Conservation (phyloP, 352 stramenopile species). For the Pythium diclinum region DNA sequence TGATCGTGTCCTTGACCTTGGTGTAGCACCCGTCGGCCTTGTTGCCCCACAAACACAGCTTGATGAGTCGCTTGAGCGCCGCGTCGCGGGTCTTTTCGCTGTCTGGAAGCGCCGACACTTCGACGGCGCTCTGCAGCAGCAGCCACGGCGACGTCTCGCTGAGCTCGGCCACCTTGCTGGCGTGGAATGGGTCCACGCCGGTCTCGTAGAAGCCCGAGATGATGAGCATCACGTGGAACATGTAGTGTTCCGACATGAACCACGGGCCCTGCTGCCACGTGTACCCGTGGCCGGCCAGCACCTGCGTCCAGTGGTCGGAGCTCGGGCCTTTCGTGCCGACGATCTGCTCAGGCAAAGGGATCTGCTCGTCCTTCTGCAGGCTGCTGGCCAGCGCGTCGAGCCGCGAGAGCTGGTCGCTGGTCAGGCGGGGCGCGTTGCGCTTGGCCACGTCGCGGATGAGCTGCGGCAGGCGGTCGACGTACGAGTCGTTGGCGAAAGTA, state of each 20-base stretch:
- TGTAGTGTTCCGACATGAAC: constrained; percentile 75
- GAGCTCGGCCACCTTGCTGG: constrained; percentile 59
- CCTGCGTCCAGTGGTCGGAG: constrained; percentile 41
- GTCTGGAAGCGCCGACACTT: constrained; percentile 23
- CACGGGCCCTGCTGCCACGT: constrained; percentile 74
- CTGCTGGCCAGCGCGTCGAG: constrained; percentile 45
- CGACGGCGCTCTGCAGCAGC: constrained; percentile 54
- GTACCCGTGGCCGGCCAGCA: constrained; percentile 43
- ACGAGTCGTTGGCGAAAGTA: constrained; percentile 69
- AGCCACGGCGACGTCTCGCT: constrained; percentile 48
- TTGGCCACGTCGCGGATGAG: constrained; percentile 54
- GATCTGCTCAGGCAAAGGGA: constrained; percentile 46
- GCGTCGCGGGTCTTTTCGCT: constrained; percentile 32
- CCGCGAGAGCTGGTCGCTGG: constrained; percentile 28
- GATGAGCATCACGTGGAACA: constrained; percentile 67
- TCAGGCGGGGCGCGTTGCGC: constrained; percentile 46
- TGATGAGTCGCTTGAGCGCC: constrained; percentile 54
- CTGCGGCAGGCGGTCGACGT: constrained; percentile 49
- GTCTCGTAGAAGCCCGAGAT: constrained; percentile 62
- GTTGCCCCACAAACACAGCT: constrained; percentile 76
- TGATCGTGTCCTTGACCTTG: constrained; percentile 67
- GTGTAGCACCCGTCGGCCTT: constrained; percentile 79
- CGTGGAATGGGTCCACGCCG: constrained; percentile 62
- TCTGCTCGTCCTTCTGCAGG: constrained; percentile 40
- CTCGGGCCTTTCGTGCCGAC: constrained; percentile 36